Evolutionary conservation across 306 rosid species (phyloP).

Genomic region (Medicago lupulina): DNA sequence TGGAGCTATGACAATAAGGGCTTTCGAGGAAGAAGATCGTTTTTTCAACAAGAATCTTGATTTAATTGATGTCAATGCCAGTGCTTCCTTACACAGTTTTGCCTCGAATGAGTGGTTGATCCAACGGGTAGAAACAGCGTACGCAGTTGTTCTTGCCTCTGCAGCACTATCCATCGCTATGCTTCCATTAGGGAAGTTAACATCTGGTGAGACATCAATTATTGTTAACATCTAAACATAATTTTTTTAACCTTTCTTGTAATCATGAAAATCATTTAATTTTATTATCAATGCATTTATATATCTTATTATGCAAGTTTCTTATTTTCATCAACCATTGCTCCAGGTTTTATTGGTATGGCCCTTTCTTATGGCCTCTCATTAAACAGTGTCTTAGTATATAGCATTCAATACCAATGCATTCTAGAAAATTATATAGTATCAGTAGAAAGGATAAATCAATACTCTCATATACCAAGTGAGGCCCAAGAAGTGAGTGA

Average conservation of each 20-base stretch:
- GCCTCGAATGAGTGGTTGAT: slow-evolving; percentile 74
- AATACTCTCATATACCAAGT: slow-evolving; percentile 68
- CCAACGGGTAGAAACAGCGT: slow-evolving; percentile 57
- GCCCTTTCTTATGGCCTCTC: slow-evolving; percentile 88
- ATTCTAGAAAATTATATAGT: slow-evolving; percentile 62
- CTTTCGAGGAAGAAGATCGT: slow-evolving; percentile 62
- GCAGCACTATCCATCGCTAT: slow-evolving; percentile 62
- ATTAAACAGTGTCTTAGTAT: slow-evolving; percentile 49
- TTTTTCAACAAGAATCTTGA: slow-evolving; percentile 59
- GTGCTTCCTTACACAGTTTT: slow-evolving; percentile 66
- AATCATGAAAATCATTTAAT: neutral
- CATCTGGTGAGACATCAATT: slow-evolving; percentile 54
- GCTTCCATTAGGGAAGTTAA: slow-evolving; percentile 67
- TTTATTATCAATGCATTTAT: neutral
- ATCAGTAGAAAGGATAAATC: slow-evolving; percentile 76
- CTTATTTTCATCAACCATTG: neutral
- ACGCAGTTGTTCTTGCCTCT: slow-evolving; percentile 62
- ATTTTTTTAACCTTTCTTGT: neutral
- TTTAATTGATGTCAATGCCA: slow-evolving; percentile 65
- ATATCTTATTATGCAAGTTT: slow-evolving; percentile 3
- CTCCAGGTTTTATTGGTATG: slow-evolving; percentile 76
- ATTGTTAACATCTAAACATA: neutral
- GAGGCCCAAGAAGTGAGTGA: slow-evolving; percentile 67
- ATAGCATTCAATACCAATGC: slow-evolving; percentile 70
- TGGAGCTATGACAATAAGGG: slow-evolving; percentile 74